A percentile compares a stretch with the other conserved stretches of the same genome.
Evolutionary conservation across 2,329 filamentous ascomycete genomes (phyloP).

Genomic region (Tolypocladium amazonense): DNA sequence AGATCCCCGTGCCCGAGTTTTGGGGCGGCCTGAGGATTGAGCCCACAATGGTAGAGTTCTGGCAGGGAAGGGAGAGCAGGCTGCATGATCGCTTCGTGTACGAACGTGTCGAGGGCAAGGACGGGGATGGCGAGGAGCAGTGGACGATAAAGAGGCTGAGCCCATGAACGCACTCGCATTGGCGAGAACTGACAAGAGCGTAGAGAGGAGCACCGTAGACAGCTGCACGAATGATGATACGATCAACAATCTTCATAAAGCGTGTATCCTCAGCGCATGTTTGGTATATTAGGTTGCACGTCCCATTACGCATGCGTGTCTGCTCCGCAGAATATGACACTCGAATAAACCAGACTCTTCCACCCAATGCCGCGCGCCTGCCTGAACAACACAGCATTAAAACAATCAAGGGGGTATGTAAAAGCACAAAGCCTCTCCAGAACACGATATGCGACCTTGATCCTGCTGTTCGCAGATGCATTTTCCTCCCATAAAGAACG

Average conservation of each 20-base stretch:
- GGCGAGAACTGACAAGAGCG: background rate
- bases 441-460: background rate
- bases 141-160: conserved; percentile 68
- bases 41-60: conserved; percentile 86
- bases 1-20: conserved; percentile 84
- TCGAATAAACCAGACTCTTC: background rate
- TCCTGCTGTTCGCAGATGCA: background rate
- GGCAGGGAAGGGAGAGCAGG: conserved; percentile 82
- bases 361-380: background rate
- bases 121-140: conserved; percentile 18
- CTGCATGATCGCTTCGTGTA: conserved; percentile 93
- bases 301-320: background rate
- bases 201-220: background rate
- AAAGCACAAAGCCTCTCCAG: conserved; percentile 1
- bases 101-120: conserved; percentile 42
- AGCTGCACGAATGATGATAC: background rate
- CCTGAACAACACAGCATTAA: background rate
- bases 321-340: background rate
- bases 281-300: background rate
- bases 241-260: too few relatives aligned
- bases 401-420: background rate
- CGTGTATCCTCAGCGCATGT: background rate
- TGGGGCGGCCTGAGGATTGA: conserved; percentile 88
- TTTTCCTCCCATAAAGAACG: background rate
- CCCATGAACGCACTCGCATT: conserved; percentile 35